phyloP scores from a whole-genome alignment of 192 early-diverging fungal species.

The Neocallimastix lanati region DNA sequence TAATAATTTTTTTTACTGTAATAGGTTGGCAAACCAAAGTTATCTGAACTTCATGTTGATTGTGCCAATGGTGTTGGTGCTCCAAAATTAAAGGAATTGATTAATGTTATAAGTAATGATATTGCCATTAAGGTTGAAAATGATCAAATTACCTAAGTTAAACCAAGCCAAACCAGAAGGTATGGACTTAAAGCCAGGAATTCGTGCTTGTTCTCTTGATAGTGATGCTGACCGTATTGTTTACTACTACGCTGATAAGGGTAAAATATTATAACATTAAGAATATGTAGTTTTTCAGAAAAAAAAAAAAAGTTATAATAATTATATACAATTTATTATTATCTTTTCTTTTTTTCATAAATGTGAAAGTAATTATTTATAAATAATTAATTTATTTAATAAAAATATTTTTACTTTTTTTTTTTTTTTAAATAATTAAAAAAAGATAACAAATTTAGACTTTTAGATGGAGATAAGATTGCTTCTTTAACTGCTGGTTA shows the following conservation, averaged over 20 bases:
- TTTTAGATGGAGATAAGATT: conserved; percentile 99
- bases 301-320: too few species aligned
- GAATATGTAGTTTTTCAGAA: too few species aligned
- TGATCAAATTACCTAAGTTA: conserved; percentile 62
- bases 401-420: too few species aligned
- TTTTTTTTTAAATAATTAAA: too few species aligned
- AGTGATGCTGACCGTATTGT: conserved; percentile 98
- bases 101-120: conserved; percentile 40
- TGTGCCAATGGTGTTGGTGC: conserved; percentile 95
- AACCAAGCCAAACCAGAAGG: conserved; percentile 60
- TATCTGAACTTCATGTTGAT: conserved; percentile 63
- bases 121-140: conserved; percentile 50
- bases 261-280: too few species aligned
- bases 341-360: too few species aligned
- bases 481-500: conserved; percentile 82
- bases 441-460: conserved; percentile 52
- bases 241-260: conserved; percentile 74
- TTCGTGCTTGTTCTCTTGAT: conserved; percentile 78
- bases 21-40: conserved; percentile 46
- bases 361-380: too few species aligned
- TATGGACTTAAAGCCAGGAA: conserved; percentile 34
- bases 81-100: conserved; percentile 62
- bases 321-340: too few species aligned
- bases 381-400: too few species aligned
- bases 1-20: too few species aligned